Evolutionary conservation across 805 yeast species (phyloP).

Genomic region (Metschnikowia lochheadii): DNA sequence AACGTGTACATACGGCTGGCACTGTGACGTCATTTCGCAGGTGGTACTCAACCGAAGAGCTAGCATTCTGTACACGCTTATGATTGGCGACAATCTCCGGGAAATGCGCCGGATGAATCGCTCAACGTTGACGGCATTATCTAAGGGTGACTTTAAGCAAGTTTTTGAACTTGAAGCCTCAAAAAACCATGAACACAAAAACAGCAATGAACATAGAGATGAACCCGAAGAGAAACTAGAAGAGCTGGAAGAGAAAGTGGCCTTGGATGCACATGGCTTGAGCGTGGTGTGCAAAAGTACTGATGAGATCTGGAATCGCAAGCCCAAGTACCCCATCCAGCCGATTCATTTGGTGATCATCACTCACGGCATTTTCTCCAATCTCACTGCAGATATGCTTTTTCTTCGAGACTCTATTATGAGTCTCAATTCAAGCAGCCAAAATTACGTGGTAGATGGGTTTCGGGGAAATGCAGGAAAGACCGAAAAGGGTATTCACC

Average conservation of each 20-base stretch:
- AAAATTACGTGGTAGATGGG: constrained; percentile 38
- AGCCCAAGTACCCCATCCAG: constrained; percentile 17
- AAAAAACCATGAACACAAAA: constrained; percentile 12
- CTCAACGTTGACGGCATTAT: constrained; percentile 12
- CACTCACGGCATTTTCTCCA: constrained; percentile 44
- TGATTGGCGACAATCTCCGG: constrained; percentile 35
- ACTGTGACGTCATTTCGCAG: constrained; percentile 39
- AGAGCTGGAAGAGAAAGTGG: neutral
- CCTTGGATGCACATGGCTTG: constrained; percentile 9
- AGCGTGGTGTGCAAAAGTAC: constrained; percentile 24
- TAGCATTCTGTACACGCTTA: constrained; percentile 29
- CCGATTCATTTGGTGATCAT: constrained; percentile 39
- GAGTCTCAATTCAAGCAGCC: constrained; percentile 16
- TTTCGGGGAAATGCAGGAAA: constrained; percentile 38
- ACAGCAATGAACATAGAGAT: neutral
- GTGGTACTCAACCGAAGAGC: constrained; percentile 35
- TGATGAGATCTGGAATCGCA: constrained; percentile 32
- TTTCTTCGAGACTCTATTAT: constrained; percentile 33
- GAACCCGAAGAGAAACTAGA: neutral
- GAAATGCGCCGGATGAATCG: constrained; percentile 32
- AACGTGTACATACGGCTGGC: constrained; percentile 29
- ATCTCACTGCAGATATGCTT: constrained; percentile 43
- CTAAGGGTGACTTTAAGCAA: constrained; percentile 16
- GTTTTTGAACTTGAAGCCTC: constrained; percentile 2
- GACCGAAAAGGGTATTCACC: constrained; percentile 39